Evolutionary conservation across 2,329 filamentous ascomycete genomes (phyloP).

Genomic region (Aureobasidium pullulans): DNA sequence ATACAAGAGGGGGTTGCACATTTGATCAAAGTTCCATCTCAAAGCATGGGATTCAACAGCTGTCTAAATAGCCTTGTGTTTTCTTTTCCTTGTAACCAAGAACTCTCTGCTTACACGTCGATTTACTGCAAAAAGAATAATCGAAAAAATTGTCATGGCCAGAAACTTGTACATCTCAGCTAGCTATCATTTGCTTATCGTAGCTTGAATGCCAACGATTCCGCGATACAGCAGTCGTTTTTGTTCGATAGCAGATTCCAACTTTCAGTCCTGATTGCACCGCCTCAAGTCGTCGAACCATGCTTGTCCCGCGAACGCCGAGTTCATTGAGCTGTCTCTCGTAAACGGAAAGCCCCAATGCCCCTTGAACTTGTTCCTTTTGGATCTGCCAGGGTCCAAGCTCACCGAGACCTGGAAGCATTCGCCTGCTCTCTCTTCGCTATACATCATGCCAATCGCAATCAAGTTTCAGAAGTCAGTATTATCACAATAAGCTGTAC

Average conservation of each 20-base stretch:
- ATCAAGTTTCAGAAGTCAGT: neutral
- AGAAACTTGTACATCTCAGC: too few relatives aligned
- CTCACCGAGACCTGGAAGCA: neutral
- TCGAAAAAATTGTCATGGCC: neutral
- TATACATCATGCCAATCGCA: conserved; percentile 9
- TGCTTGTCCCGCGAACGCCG: neutral
- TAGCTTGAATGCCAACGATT: neutral
- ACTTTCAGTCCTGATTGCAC: conserved; percentile 6
- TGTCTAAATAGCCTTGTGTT: too few relatives aligned
- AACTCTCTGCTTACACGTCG: too few relatives aligned
- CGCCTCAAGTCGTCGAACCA: conserved; percentile 7
- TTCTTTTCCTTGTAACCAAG: too few relatives aligned
- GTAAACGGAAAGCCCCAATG: neutral
- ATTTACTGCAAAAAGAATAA: too few relatives aligned
- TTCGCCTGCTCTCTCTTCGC: neutral
- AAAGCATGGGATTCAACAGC: too few relatives aligned
- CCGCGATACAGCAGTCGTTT: neutral
- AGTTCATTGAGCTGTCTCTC: neutral
- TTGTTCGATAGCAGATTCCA: conserved; percentile 4
- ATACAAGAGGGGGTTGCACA: neutral
- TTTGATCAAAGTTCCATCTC: neutral
- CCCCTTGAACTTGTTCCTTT: neutral
- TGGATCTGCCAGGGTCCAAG: neutral
- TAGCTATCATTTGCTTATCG: neutral
- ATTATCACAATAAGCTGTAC: neutral